Percentiles rank a stretch among this genome's conserved stretches.
Conservation (phyloP, 306 rosid genomes). For the Purshia tridentata region DNA sequence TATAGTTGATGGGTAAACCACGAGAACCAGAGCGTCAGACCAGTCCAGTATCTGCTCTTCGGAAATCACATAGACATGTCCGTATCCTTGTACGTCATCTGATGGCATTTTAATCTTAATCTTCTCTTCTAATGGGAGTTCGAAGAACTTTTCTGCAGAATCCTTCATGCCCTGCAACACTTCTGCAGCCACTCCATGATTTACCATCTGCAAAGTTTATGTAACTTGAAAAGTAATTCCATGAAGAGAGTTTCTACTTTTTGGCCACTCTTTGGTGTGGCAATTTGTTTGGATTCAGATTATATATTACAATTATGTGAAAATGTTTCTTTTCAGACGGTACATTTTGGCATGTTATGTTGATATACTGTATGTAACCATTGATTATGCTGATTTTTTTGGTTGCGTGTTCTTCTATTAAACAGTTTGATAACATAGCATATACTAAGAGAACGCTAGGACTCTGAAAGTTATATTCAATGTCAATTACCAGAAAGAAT, state of each 20-base stretch:
- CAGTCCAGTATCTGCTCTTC: constrained; percentile 37
- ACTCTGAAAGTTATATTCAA: too few relatives aligned
- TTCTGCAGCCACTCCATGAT: constrained; percentile 27
- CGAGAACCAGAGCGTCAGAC: constrained; percentile 18
- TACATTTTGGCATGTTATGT: too few relatives aligned
- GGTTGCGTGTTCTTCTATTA: too few relatives aligned
- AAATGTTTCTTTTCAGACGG: too few relatives aligned
- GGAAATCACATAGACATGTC: constrained; percentile 24
- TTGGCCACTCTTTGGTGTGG: neutral
- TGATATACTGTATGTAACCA: too few relatives aligned
- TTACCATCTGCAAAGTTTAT: constrained; percentile 16
- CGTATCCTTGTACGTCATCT: constrained; percentile 30
- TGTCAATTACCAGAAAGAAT: constrained; percentile 31
- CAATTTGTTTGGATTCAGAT: neutral
- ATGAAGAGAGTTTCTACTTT: too few relatives aligned
- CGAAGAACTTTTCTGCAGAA: constrained; percentile 12
- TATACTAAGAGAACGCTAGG: too few relatives aligned
- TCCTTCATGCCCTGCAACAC: constrained; percentile 19
- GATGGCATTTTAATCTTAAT: constrained; percentile 27
- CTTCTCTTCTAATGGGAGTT: constrained; percentile 31
- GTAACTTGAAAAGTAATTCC: neutral
- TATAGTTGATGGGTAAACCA: constrained; percentile 13
- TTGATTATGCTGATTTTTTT: too few relatives aligned
- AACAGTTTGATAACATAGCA: too few relatives aligned
- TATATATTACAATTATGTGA: neutral